Evolutionary conservation across 1,139 yeast genomes (phyloP).

Genomic region (Pichia sp.): DNA sequence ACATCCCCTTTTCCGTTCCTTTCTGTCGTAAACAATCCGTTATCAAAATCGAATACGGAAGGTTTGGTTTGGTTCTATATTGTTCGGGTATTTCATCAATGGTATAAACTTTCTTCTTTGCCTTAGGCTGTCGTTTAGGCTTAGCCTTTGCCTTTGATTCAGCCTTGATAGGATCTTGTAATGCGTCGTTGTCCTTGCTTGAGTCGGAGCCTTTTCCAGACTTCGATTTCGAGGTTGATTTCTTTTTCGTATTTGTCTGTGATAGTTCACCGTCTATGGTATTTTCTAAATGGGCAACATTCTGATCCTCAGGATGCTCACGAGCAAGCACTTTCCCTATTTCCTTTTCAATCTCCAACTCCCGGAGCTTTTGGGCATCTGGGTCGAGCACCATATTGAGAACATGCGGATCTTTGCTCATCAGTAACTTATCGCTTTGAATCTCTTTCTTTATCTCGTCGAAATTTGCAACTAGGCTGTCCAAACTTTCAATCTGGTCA

Average conservation of each 20-base stretch:
- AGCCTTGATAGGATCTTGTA: neutral
- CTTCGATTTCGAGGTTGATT: neutral
- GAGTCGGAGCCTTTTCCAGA: neutral
- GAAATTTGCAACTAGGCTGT: constrained; percentile 16
- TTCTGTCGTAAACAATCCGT: constrained; percentile 71
- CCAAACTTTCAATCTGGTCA: constrained; percentile 13
- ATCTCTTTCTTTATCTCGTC: constrained; percentile 15
- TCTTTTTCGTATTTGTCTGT: constrained; percentile 2
- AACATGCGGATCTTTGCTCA: constrained; percentile 9
- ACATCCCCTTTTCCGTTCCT: constrained; percentile 63
- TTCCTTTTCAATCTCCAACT: constrained; percentile 20
- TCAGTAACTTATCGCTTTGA: constrained; percentile 9
- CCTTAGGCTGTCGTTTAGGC: constrained; percentile 46
- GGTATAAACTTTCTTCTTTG: constrained; percentile 56
- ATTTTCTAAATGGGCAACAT: neutral
- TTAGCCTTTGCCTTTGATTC: constrained; percentile 30
- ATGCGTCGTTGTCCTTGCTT: neutral
- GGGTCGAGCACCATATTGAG: constrained; percentile 10
- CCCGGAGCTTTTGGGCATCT: constrained; percentile 11
- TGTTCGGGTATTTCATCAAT: constrained; percentile 83
- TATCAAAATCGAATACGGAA: constrained; percentile 74
- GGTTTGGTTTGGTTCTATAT: constrained; percentile 75
- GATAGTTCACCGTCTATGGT: neutral
- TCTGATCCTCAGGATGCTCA: constrained; percentile 13
- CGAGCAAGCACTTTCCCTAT: constrained; percentile 20